Conservation (phyloP, 106 monocot genomes). For the Platanthera zijinensis region DNA sequence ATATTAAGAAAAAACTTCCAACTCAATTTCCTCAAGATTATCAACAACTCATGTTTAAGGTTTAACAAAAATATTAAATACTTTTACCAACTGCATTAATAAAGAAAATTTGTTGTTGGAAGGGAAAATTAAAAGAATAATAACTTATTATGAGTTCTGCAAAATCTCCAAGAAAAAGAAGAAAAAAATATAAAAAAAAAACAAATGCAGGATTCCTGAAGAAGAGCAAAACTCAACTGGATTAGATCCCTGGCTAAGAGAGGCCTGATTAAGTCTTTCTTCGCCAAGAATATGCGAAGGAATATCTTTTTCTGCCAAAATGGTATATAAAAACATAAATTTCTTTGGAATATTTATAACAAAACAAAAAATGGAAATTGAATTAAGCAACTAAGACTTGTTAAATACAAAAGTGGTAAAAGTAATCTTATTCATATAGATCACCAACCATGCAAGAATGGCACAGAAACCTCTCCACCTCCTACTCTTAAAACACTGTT, state of each 20-base stretch:
- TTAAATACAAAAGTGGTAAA: background rate
- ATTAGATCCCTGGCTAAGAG: slow-evolving; percentile 41
- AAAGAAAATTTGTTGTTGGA: too few relatives aligned
- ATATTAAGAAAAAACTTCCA: too few relatives aligned
- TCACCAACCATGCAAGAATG: slow-evolving; percentile 83
- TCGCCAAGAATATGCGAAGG: slow-evolving; percentile 69
- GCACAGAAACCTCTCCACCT: slow-evolving; percentile 97
- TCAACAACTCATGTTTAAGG: too few relatives aligned
- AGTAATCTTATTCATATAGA: slow-evolving; percentile 5
- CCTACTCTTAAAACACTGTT: slow-evolving; percentile 97
- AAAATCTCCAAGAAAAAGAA: background rate
- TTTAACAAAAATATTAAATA: background rate
- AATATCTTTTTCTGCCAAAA: slow-evolving; percentile 83
- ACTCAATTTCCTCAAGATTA: too few relatives aligned
- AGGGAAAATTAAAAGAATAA: too few relatives aligned
- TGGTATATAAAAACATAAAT: background rate
- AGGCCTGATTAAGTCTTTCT: slow-evolving; percentile 43
- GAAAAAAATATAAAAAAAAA: background rate
- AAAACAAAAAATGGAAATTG: background rate
- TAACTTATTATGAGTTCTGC: background rate
- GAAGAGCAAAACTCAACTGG: slow-evolving; percentile 30
- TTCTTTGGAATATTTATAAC: background rate
- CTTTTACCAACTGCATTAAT: too few relatives aligned
- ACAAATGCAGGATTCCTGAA: background rate
- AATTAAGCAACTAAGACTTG: background rate